Evolutionary conservation across 495 filamentous ascomycete genomes (phyloP).

Genomic region (Xylaria palmicola): DNA sequence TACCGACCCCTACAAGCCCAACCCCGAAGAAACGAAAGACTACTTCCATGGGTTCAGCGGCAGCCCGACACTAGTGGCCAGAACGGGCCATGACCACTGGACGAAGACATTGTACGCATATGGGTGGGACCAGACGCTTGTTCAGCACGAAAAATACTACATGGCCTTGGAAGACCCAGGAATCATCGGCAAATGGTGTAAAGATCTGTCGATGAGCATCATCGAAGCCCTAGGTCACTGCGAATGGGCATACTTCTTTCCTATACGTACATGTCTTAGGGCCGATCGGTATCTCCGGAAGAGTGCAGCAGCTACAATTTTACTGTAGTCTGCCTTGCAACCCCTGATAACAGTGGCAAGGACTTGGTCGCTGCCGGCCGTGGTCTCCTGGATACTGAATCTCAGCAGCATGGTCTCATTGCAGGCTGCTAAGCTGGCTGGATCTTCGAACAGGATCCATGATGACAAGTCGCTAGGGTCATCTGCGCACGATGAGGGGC

Average conservation of each 20-base stretch:
- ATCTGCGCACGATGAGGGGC: not conserved
- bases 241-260: slow-evolving; percentile 9
- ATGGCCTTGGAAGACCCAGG: not conserved
- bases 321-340: not conserved
- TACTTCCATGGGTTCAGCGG: slow-evolving; percentile 8
- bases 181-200: not conserved
- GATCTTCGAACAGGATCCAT: slow-evolving; percentile 6
- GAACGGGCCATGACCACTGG: slow-evolving; percentile 12
- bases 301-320: not conserved
- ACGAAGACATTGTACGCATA: not conserved
- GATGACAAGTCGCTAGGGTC: not conserved
- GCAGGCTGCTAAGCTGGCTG: slow-evolving; percentile 5
- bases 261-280: slow-evolving; percentile 9
- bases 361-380: not conserved
- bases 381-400: not conserved
- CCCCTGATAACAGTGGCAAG: not conserved
- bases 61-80: slow-evolving; percentile 6
- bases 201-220: not conserved
- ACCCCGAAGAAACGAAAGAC: not conserved
- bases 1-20: not conserved
- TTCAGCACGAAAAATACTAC: not conserved
- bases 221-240: slow-evolving; percentile 1
- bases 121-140: not conserved
- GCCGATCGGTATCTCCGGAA: not conserved
- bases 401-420: slow-evolving; percentile 16